Conservation (phyloP, 2,329 filamentous ascomycete genomes). For the Sporothrix humicola region DNA sequence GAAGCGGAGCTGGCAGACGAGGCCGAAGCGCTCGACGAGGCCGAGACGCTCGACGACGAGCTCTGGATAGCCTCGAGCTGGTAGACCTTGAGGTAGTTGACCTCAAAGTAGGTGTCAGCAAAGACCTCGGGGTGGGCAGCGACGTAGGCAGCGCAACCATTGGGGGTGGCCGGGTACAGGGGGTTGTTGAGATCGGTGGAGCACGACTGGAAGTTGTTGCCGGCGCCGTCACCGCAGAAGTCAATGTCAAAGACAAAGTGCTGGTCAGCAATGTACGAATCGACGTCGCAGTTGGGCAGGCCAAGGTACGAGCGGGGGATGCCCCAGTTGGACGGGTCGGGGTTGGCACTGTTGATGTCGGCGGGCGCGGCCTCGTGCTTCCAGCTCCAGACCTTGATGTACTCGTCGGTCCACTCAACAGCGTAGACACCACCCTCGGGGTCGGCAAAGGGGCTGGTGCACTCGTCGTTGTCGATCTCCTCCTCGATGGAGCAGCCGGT, state of each 20-base stretch:
- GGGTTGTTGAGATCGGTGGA: constrained; percentile 36
- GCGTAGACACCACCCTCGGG: constrained; percentile 44
- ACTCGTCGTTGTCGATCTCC: background rate
- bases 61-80: constrained; percentile 24
- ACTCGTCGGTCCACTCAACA: constrained; percentile 51
- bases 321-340: constrained; percentile 70
- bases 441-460: constrained; percentile 34
- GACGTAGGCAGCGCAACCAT: constrained; percentile 48
- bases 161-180: constrained; percentile 35
- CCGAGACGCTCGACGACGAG: background rate
- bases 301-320: constrained; percentile 67
- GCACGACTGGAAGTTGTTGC: constrained; percentile 39
- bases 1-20: background rate
- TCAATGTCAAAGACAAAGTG: constrained; percentile 75
- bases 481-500: constrained; percentile 53
- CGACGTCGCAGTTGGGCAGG: constrained; percentile 64
- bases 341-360: constrained; percentile 51
- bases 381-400: constrained; percentile 53
- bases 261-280: constrained; percentile 67
- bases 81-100: constrained; percentile 45
- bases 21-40: background rate
- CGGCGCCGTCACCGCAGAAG: constrained; percentile 76
- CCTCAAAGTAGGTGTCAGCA: constrained; percentile 51
- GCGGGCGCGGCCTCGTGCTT: constrained; percentile 42
- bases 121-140: constrained; percentile 47